Evolutionary conservation across 192 early-diverging fungal genomes (phyloP).

Genomic region (Entrophospora sp.): DNA sequence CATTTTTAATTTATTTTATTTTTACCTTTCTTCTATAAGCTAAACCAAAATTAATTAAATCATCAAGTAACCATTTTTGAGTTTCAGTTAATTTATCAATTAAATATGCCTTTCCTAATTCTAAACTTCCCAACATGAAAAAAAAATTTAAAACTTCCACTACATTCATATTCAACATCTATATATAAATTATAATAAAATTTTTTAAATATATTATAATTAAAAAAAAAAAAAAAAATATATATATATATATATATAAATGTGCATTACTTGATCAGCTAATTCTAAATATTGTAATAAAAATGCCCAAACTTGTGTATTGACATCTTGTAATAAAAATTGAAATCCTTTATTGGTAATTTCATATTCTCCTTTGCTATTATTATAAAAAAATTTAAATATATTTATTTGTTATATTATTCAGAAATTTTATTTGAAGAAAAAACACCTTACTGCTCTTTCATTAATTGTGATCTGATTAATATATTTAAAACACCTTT

Average conservation of each 20-base stretch:
- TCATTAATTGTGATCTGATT: slow-evolving; percentile 67
- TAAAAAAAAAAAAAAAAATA: neutral
- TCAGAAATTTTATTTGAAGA: too few species aligned
- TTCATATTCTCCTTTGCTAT: slow-evolving; percentile 32
- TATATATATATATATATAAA: too few species aligned
- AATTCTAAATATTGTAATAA: slow-evolving; percentile 84
- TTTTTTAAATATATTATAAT: neutral
- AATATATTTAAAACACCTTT: slow-evolving; percentile 67
- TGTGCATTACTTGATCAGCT: slow-evolving; percentile 48
- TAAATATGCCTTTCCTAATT: slow-evolving; percentile 82
- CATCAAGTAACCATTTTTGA: slow-evolving; percentile 75
- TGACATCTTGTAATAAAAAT: slow-evolving; percentile 85
- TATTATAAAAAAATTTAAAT: slow-evolving; percentile 23
- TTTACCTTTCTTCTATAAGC: slow-evolving; percentile 77
- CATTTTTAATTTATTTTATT: slow-evolving; percentile 18
- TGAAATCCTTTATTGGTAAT: slow-evolving; percentile 97
- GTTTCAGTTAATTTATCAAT: slow-evolving; percentile 71
- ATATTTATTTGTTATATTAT: slow-evolving; percentile 2
- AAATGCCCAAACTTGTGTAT: slow-evolving; percentile 92
- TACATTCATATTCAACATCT: slow-evolving; percentile 68
- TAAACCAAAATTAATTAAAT: slow-evolving; percentile 81
- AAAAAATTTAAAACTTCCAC: slow-evolving; percentile 89
- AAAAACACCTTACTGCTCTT: slow-evolving; percentile 30
- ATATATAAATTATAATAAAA: neutral
- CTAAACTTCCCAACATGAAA: slow-evolving; percentile 83